A percentile compares a stretch with the other conserved stretches of the same genome.
These are phyloP conservation scores for Globisporangium cylindrosporum DNA, from an alignment of 352 stramenopile species.

Conservation along the genomic window DNA sequence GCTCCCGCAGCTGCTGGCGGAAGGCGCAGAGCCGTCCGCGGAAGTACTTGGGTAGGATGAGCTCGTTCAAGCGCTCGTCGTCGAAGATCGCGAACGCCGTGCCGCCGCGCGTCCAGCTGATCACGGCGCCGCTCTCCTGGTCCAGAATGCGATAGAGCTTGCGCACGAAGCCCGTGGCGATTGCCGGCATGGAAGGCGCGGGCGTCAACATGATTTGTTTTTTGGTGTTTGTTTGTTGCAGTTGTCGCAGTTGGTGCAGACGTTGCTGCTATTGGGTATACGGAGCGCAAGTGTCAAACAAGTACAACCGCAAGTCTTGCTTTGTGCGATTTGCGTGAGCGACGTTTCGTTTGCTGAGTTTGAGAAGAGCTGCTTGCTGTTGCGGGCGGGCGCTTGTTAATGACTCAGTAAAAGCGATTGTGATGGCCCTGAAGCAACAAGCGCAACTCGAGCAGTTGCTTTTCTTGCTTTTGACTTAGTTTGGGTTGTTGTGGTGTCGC, in stretches of 20 bases:
- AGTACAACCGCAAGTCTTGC: neutral
- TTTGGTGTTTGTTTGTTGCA: neutral
- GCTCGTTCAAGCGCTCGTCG: slow-evolving; percentile 37
- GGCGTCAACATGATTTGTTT: neutral
- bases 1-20: slow-evolving; percentile 64
- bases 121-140: slow-evolving; percentile 46
- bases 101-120: slow-evolving; percentile 54
- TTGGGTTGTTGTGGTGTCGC: neutral
- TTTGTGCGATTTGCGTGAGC: neutral
- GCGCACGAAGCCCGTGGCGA: slow-evolving; percentile 68
- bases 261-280: neutral
- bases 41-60: slow-evolving; percentile 66
- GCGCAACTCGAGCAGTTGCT: neutral
- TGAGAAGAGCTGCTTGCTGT: neutral
- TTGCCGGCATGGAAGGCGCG: slow-evolving; percentile 23
- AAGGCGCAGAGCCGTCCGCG: slow-evolving; percentile 59
- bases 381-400: neutral
- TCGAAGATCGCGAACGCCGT: slow-evolving; percentile 56
- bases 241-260: neutral
- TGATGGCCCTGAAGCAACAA: slow-evolving; percentile 1
- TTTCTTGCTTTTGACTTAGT: neutral
- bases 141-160: slow-evolving; percentile 79
- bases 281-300: neutral
- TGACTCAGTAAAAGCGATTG: slow-evolving; percentile 15
- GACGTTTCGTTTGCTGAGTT: neutral